Conservation (phyloP, 2,329 filamentous ascomycete species). For the Immersiporthe knoxdaviesiana region DNA sequence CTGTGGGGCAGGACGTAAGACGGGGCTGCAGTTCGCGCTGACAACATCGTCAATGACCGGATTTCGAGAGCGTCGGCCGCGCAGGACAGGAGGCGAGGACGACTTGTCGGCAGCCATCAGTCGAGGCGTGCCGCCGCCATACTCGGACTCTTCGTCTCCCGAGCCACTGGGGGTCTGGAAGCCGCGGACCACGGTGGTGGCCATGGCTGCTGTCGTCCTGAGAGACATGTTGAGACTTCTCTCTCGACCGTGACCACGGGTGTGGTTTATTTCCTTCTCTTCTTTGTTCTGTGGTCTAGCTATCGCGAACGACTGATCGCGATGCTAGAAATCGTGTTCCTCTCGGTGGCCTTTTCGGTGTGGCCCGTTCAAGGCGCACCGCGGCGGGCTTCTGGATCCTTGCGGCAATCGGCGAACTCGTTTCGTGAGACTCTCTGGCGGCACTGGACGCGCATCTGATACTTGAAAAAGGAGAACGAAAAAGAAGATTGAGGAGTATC, state of each 20-base stretch:
- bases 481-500: constrained; percentile 44
- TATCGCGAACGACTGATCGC: background rate
- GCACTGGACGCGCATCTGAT: constrained; percentile 61
- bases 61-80: constrained; percentile 44
- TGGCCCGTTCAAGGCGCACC: constrained; percentile 52
- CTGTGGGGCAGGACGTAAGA: constrained; percentile 49
- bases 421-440: constrained; percentile 53
- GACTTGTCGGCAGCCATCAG: constrained; percentile 32
- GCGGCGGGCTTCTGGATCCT: constrained; percentile 63
- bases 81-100: constrained; percentile 34
- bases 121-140: constrained; percentile 38
- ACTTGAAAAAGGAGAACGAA: constrained; percentile 52
- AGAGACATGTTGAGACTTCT: constrained; percentile 46
- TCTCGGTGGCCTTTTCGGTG: constrained; percentile 2
- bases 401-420: constrained; percentile 55
- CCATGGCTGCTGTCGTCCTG: constrained; percentile 51
- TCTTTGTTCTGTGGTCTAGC: constrained; percentile 8
- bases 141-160: constrained; percentile 62
- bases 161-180: constrained; percentile 59
- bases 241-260: constrained; percentile 8
- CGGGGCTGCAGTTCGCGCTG: constrained; percentile 66
- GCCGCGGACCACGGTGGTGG: constrained; percentile 57
- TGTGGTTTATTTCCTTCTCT: background rate
- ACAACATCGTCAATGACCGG: constrained; percentile 58
- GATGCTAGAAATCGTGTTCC: background rate